Evolutionary conservation across 2,329 filamentous ascomycete genomes (phyloP), one percentile per base, ranked within the genome.

Genomic region (Epichloe festucae): DNA sequence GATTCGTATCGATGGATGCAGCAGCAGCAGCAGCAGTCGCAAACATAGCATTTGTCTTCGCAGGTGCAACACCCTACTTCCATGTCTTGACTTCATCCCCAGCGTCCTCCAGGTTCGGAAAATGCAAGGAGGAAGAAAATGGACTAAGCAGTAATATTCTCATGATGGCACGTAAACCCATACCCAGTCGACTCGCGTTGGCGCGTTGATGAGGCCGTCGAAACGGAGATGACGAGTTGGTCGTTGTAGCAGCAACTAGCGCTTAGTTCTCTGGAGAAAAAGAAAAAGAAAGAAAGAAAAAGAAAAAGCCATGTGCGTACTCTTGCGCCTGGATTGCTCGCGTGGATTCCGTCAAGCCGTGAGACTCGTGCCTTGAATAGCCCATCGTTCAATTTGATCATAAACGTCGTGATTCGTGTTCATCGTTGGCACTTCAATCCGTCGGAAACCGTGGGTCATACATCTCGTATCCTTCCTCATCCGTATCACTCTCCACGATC

Each of bases 391-490:
- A 42, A 21, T 14, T 21, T 31, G 14, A 48, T 49, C 14, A 4
- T 34, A 19, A 21, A 35, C n/a, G 38, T 49, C 23, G 15, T 31
- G 15, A 19, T 21, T 36, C 19, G 17, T 43, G 12, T 4, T 35
- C 39, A 39, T 40, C 17, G 19, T 11, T 42, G 39, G 39, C 43
- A n/a, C 21, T 51, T 82, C 70, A 84, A 56, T 82, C 75, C 1
- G 81, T 84, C 23, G 81, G 81, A 49, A 70, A 68, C 38, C 73
- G 68, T 2, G 81, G 81, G 57, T 84, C 72, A 63, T 87, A 86
- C 48, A 83, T 72, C 56, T 85, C 79, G 62, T 88, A 87, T 2
- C 77, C 82, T 58, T 87, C 84, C 55, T 85, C 83, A 49, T 86
- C 84, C 1, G 75, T 82, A 57, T 84, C 81, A 56, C 78, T 82